phyloP scores from a whole-genome alignment of 768 basidiomycete species.

The Auriscalpium orientale region DNA sequence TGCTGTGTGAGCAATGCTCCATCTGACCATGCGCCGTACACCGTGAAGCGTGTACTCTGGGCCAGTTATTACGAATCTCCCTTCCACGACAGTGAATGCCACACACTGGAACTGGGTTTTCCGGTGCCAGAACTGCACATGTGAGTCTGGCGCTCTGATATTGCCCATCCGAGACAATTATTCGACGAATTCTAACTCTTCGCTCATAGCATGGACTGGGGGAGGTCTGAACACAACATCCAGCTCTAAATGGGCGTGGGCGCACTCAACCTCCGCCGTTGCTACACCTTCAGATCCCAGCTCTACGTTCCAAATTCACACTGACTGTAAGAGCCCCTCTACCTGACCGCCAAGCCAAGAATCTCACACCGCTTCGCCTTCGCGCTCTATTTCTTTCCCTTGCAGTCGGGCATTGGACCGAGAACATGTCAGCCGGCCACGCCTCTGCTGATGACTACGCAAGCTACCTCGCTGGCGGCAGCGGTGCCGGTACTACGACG shows the following conservation, averaged over 20 bases:
- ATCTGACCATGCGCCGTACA: neutral
- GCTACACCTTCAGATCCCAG: constrained; percentile 42
- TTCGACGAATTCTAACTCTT: neutral
- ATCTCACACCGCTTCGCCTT: neutral
- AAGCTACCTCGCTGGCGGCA: constrained; percentile 21
- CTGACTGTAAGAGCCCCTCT: constrained; percentile 38
- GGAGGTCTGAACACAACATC: constrained; percentile 29
- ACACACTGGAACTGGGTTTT: constrained; percentile 66
- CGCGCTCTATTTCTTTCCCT: neutral
- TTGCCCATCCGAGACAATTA: neutral
- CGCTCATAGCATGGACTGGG: constrained; percentile 31
- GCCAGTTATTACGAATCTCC: constrained; percentile 45
- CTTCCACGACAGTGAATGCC: constrained; percentile 42
- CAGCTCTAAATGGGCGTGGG: constrained; percentile 46
- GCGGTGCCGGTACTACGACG: no score
- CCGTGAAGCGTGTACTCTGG: constrained; percentile 36
- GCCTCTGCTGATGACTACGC: constrained; percentile 43
- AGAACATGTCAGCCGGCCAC: constrained; percentile 41
- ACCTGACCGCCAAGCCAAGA: neutral
- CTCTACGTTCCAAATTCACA: constrained; percentile 49
- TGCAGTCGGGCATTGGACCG: constrained; percentile 53
- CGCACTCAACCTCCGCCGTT: constrained; percentile 34
- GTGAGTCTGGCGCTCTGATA: constrained; percentile 24
- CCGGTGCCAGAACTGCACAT: constrained; percentile 59
- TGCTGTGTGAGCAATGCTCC: neutral